Conservation (phyloP, 495 filamentous ascomycete species). For the Penicillium malachiteum region DNA sequence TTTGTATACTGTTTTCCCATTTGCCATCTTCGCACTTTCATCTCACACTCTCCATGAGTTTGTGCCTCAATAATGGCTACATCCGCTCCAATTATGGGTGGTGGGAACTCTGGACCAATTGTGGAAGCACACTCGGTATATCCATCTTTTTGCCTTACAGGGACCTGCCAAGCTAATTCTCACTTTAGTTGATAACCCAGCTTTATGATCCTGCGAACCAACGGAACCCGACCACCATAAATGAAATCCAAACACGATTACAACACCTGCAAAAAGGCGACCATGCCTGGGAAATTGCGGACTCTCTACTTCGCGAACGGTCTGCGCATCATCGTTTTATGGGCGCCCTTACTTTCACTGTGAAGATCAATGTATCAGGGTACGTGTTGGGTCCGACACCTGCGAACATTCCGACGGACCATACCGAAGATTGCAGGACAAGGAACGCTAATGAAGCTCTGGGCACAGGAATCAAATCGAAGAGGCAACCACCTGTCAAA, state of each 20-base stretch:
- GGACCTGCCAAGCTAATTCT: background rate
- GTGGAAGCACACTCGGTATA: constrained; percentile 20
- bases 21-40: constrained; percentile 10
- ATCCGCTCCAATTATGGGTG: constrained; percentile 6
- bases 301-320: constrained; percentile 63
- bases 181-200: constrained; percentile 41
- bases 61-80: constrained; percentile 12
- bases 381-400: constrained; percentile 10
- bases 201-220: constrained; percentile 69
- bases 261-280: constrained; percentile 72
- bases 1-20: constrained; percentile 11
- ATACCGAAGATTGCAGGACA: too few species aligned
- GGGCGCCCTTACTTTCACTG: constrained; percentile 88
- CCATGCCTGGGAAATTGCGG: constrained; percentile 82
- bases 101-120: constrained; percentile 11
- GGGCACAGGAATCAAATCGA: constrained; percentile 55
- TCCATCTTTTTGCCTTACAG: background rate
- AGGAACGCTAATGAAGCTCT: too few species aligned
- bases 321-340: constrained; percentile 78
- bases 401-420: too few species aligned
- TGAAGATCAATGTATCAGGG: constrained; percentile 71
- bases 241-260: constrained; percentile 71
- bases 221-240: constrained; percentile 52
- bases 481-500: constrained; percentile 57
- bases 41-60: constrained; percentile 6